These are phyloP conservation scores for Taphrina sp. DNA, from an alignment of 1,139 yeast species.

Conservation along the genomic window DNA sequence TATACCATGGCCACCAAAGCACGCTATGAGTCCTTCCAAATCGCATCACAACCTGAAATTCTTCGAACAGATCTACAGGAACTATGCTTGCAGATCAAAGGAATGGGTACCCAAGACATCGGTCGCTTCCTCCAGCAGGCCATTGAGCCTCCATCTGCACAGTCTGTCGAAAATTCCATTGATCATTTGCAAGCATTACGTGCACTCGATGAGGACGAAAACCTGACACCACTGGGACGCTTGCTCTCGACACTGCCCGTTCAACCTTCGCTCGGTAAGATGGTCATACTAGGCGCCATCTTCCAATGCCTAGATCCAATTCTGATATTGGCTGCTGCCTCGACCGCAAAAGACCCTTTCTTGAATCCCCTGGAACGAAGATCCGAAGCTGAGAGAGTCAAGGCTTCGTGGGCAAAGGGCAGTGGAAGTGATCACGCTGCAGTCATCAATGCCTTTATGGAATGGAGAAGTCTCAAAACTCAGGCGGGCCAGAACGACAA, in stretches of 20 bases:
- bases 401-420: conserved; percentile 21
- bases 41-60: conserved; percentile 75
- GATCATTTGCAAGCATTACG: conserved; percentile 48
- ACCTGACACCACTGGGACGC: conserved; percentile 61
- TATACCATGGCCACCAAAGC: conserved; percentile 64
- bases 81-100: conserved; percentile 67
- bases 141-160: conserved; percentile 63
- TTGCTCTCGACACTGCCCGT: conserved; percentile 51
- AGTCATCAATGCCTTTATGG: conserved; percentile 30
- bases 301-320: conserved; percentile 39
- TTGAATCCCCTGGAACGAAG: conserved; percentile 33
- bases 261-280: conserved; percentile 70
- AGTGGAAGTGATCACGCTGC: conserved; percentile 32
- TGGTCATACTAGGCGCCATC: conserved; percentile 50
- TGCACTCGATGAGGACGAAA: conserved; percentile 59
- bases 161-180: conserved; percentile 57
- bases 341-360: conserved; percentile 36
- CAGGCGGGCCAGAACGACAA: conserved; percentile 14
- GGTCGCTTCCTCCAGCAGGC: conserved; percentile 59
- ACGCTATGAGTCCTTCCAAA: conserved; percentile 51
- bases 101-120: conserved; percentile 67
- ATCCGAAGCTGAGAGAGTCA: conserved; percentile 26
- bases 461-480: conserved; percentile 11
- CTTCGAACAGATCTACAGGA: conserved; percentile 70
- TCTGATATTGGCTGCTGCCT: conserved; percentile 37